These are phyloP conservation scores for Crucibulum parvulum DNA, from an alignment of 1,284 basidiomycete species.

Conservation along the genomic window DNA sequence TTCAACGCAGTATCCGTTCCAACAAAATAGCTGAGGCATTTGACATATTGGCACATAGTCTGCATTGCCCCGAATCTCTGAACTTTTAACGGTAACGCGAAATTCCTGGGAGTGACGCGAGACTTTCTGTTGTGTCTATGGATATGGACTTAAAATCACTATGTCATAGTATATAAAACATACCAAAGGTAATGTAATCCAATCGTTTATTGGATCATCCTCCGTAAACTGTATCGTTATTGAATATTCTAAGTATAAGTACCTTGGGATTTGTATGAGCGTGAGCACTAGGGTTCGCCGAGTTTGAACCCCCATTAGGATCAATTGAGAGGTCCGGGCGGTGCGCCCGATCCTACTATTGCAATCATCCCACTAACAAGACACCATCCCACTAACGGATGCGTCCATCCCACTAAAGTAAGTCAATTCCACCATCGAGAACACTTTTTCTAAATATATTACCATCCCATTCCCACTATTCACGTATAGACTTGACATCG, in stretches of 20 bases:
- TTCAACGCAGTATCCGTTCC: conserved; percentile 57
- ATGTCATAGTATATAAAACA: conserved; percentile 9
- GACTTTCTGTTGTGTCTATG: conserved; percentile 54
- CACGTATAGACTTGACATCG: no score
- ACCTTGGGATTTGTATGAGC: no score
- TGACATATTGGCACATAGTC: conserved; percentile 56
- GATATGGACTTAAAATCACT: background rate
- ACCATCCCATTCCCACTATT: no score
- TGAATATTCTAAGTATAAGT: conserved; percentile 47
- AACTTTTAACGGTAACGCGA: conserved; percentile 50
- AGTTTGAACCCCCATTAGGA: no score
- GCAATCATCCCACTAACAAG: no score
- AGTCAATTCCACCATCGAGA: no score
- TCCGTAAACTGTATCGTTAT: conserved; percentile 52
- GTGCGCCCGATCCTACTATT: no score
- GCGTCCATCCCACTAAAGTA: no score
- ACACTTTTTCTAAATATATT: no score
- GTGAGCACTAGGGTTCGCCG: no score
- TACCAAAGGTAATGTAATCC: conserved; percentile 54
- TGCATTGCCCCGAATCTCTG: conserved; percentile 34
- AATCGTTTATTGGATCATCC: conserved; percentile 58
- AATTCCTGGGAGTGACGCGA: conserved; percentile 53
- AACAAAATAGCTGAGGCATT: conserved; percentile 52
- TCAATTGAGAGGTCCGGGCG: no score
- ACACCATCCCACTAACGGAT: no score